These are phyloP conservation scores for Ophiostoma novo-ulmi DNA, from an alignment of 2,329 filamentous ascomycete genomes.

Conservation along the genomic window DNA sequence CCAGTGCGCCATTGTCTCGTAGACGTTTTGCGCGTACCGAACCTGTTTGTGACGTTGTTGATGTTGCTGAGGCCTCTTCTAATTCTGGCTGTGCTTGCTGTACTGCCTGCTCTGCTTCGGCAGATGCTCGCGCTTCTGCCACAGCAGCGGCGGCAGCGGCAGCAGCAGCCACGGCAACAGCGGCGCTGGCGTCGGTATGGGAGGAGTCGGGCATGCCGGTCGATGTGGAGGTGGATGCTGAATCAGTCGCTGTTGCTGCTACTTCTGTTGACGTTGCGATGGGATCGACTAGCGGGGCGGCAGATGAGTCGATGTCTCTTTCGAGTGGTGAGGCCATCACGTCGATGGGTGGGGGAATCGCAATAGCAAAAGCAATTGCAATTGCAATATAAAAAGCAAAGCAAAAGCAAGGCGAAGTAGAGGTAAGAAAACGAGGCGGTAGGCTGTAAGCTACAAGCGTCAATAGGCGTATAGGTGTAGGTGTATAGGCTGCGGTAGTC, in stretches of 20 bases:
- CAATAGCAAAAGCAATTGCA: no score
- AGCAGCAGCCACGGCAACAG: slow-evolving; percentile 30
- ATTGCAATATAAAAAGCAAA: background rate
- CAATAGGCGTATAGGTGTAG: background rate
- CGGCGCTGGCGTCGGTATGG: slow-evolving; percentile 17
- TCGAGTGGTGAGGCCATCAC: slow-evolving; percentile 37
- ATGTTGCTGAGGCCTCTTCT: slow-evolving; percentile 30
- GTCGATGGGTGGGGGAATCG: background rate
- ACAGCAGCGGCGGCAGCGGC: slow-evolving; percentile 32
- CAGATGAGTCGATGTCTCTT: slow-evolving; percentile 39
- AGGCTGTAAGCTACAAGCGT: background rate
- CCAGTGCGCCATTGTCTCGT: background rate
- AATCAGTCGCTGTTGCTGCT: slow-evolving; percentile 25
- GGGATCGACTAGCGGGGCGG: slow-evolving; percentile 34
- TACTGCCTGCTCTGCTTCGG: slow-evolving; percentile 7
- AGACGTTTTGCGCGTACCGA: background rate
- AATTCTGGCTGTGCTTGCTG: background rate
- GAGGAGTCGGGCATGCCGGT: slow-evolving; percentile 26
- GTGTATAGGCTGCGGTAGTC: background rate
- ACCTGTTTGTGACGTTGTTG: background rate
- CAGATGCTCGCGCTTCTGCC: slow-evolving; percentile 12
- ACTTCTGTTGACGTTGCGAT: slow-evolving; percentile 11
- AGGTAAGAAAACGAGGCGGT: background rate
- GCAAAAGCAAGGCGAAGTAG: background rate
- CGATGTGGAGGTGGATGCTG: slow-evolving; percentile 12